Conservation (phyloP, 2,329 filamentous ascomycete species). For the Ceratocystis destructans region DNA sequence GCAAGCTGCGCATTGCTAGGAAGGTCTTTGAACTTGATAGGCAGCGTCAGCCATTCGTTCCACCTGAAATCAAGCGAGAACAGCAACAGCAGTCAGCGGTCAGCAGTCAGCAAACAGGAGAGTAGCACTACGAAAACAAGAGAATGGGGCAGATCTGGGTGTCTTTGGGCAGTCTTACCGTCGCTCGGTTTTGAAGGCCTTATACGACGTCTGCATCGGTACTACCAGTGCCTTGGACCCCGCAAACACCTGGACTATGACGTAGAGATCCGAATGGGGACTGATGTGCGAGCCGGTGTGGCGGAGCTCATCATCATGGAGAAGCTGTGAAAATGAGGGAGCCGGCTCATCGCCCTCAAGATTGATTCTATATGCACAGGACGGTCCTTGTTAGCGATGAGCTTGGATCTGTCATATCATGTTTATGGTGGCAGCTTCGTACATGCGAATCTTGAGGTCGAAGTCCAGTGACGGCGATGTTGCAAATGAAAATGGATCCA, state of each 20-base stretch:
- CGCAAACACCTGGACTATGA: conserved; percentile 87
- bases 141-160: neutral
- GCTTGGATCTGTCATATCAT: no score
- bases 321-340: conserved; percentile 49
- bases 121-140: neutral
- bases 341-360: conserved; percentile 34
- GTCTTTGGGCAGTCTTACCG: conserved; percentile 29
- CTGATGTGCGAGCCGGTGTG: conserved; percentile 77
- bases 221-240: conserved; percentile 91
- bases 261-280: conserved; percentile 74
- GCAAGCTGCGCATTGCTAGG: conserved; percentile 73
- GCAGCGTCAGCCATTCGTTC: conserved; percentile 93
- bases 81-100: neutral
- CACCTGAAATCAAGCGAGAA: conserved; percentile 39
- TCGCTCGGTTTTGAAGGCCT: conserved; percentile 65
- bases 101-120: neutral
- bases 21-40: conserved; percentile 69
- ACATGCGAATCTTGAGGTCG: conserved; percentile 55
- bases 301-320: conserved; percentile 65
- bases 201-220: conserved; percentile 84
- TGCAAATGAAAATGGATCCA: conserved; percentile 95
- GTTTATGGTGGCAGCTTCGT: conserved; percentile 21
- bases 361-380: conserved; percentile 30
- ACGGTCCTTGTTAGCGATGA: neutral
- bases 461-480: conserved; percentile 73